Evolutionary conservation across 2,329 filamentous ascomycete species (phyloP), one percentile per base, ranked within the genome.

Genomic region (Pestalotiopsis sp.): DNA sequence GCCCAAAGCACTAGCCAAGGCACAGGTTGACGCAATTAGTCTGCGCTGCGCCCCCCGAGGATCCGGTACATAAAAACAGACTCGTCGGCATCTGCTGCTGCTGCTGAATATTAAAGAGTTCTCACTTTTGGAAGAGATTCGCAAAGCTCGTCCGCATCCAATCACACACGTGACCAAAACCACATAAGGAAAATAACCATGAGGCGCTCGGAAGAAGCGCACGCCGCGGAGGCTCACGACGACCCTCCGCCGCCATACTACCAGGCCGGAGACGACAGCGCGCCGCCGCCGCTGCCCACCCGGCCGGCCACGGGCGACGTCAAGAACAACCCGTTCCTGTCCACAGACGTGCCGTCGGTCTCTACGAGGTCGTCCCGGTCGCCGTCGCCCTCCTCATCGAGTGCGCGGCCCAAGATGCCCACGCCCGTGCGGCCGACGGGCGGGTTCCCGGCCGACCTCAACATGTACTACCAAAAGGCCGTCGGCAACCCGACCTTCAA

Each of bases 401-500:
- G 25, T 9, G 27, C 23, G n/a, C 27, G 36, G 31, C 59, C 25
- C 25, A 36, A 36, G 31, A 36, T 61, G 59, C 59, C 59, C 3
- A 61, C 59, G 9, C 59, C 58, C 2, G 31, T 67, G 5, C 41
- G 27, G 17, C 52, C 39, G 4, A 39, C 65, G 13, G n/a, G 14
- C 36, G 20, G 23, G 67, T 80, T 81, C 72, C 79, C 80, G 7
- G 72, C 71, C 0, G n/a, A 68, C 1, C 78, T 80, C 71, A 76
- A 74, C 72, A 69, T 81, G 66, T 81, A 81, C 73, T 68, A 68
- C 41, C 69, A 73, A 57, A 71, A 66, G 65, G 64, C 67, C 41
- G 68, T 68, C 25, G 23, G 62, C 7, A 39, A 41, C 5, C 72
- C 72, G 4, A 56, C 62, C 38, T 78, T 69, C 70, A 69, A 69